Conservation (phyloP, 345 rosid genomes). For the thale cress (Arabidopsis thaliana) region DNA sequence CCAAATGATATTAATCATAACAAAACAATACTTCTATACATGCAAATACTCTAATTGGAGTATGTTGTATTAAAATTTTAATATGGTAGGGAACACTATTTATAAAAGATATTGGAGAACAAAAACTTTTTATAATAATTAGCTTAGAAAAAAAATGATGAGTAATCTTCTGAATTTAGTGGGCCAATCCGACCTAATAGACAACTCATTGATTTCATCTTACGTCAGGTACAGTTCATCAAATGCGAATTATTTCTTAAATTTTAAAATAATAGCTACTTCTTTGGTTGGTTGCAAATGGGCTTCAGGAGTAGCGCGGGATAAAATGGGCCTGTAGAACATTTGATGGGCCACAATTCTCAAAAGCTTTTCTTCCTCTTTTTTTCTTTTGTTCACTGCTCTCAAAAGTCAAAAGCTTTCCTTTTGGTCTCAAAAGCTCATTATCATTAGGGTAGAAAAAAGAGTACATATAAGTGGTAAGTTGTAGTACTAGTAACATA, state of each 20-base stretch:
- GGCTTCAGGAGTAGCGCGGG: background rate
- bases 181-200: conserved; percentile 39
- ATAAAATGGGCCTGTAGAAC: background rate
- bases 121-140: conserved; percentile 25
- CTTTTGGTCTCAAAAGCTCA: conserved; percentile 7
- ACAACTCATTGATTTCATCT: conserved; percentile 46
- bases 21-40: background rate
- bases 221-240: conserved; percentile 43
- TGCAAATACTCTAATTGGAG: background rate
- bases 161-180: conserved; percentile 35
- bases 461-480: background rate
- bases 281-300: background rate
- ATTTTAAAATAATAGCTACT: background rate
- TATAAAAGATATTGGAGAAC: conserved; percentile 7
- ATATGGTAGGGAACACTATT: background rate
- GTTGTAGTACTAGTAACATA: too few relatives aligned
- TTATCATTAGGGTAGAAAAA: background rate
- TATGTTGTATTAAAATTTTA: background rate
- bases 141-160: conserved; percentile 15
- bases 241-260: conserved; percentile 21
- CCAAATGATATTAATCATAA: background rate
- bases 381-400: background rate
- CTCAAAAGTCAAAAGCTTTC: background rate
- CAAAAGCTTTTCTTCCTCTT: background rate
- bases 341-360: conserved; percentile 17